Evolutionary conservation across 2,329 filamentous ascomycete genomes (phyloP).

Genomic region (Acarospora socialis): DNA sequence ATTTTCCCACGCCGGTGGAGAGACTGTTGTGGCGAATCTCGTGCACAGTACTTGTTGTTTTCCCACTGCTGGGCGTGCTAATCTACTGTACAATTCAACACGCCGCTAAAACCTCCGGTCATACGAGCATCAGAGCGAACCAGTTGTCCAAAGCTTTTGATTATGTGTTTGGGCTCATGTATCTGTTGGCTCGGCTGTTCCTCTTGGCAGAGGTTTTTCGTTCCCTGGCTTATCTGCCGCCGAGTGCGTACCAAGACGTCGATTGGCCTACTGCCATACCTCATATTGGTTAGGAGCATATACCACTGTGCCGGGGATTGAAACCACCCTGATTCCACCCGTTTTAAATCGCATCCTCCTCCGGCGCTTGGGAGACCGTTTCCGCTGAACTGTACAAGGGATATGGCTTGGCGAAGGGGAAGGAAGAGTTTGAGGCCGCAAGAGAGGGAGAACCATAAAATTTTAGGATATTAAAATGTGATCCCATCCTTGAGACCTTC

Average conservation of each 20-base stretch:
- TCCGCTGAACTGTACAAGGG: too few relatives aligned
- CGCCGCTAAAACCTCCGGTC: background rate
- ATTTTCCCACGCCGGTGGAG: slow-evolving; percentile 16
- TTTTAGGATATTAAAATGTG: too few relatives aligned
- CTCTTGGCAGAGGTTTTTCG: slow-evolving; percentile 8
- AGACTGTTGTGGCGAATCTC: slow-evolving; percentile 12
- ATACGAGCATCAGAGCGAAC: slow-evolving; percentile 1
- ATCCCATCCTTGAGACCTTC: too few relatives aligned
- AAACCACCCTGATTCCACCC: too few relatives aligned
- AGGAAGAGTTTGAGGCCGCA: too few relatives aligned
- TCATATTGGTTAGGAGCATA: slow-evolving; percentile 7
- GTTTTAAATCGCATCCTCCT: too few relatives aligned
- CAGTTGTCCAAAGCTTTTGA: background rate
- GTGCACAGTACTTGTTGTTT: slow-evolving; percentile 3
- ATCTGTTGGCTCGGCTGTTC: slow-evolving; percentile 6
- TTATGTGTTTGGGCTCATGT: background rate
- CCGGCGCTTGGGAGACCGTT: too few relatives aligned
- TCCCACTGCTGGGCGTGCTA: slow-evolving; percentile 1
- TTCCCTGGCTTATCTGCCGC: slow-evolving; percentile 1
- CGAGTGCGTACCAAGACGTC: slow-evolving; percentile 3
- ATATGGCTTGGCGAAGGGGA: too few relatives aligned
- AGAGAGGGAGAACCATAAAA: too few relatives aligned
- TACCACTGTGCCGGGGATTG: too few relatives aligned
- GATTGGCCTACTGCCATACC: slow-evolving; percentile 9
- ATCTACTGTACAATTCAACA: slow-evolving; percentile 4